Percentiles rank a stretch among this genome's conserved stretches.
phyloP scores from a whole-genome alignment of 176 grass and related monocot genomes.

The Rhynchospora breviuscula region DNA sequence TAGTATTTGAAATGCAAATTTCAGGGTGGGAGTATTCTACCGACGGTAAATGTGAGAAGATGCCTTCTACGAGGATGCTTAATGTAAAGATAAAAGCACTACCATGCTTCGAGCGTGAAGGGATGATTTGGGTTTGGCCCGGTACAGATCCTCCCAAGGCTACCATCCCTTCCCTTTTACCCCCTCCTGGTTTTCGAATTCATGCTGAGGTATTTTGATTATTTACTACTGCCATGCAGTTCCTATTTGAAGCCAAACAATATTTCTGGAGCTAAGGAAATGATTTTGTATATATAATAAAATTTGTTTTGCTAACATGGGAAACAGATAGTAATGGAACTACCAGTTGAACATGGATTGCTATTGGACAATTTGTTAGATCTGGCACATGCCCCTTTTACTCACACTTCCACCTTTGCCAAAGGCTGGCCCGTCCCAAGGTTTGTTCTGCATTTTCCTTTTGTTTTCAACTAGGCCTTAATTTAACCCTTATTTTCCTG shows the following conservation, averaged over 20 bases:
- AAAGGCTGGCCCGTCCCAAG: constrained; percentile 99
- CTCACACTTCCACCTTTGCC: constrained; percentile 88
- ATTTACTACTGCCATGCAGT: not conserved
- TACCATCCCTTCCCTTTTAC: constrained; percentile 73
- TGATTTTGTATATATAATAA: not conserved
- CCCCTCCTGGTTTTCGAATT: constrained; percentile 73
- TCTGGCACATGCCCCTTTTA: constrained; percentile 98
- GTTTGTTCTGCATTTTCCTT: constrained; percentile 27
- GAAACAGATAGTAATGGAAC: constrained; percentile 85
- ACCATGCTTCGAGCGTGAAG: constrained; percentile 92
- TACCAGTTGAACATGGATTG: constrained; percentile 89
- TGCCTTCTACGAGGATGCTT: constrained; percentile 88
- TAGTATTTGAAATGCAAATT: constrained; percentile 15
- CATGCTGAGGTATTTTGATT: constrained; percentile 71
- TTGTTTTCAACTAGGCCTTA: not conserved
- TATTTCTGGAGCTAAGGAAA: not conserved
- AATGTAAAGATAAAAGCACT: constrained; percentile 62
- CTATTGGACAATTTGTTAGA: constrained; percentile 96
- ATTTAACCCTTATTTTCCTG: not conserved
- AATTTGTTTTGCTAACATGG: constrained; percentile 19
- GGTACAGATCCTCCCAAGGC: constrained; percentile 52
- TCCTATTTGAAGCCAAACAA: not conserved
- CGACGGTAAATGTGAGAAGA: constrained; percentile 91
- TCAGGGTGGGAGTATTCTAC: constrained; percentile 97
- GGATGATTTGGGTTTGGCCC: constrained; percentile 99